phyloP scores from a whole-genome alignment of 2,329 filamentous ascomycete species.

The Nemania serpens region DNA sequence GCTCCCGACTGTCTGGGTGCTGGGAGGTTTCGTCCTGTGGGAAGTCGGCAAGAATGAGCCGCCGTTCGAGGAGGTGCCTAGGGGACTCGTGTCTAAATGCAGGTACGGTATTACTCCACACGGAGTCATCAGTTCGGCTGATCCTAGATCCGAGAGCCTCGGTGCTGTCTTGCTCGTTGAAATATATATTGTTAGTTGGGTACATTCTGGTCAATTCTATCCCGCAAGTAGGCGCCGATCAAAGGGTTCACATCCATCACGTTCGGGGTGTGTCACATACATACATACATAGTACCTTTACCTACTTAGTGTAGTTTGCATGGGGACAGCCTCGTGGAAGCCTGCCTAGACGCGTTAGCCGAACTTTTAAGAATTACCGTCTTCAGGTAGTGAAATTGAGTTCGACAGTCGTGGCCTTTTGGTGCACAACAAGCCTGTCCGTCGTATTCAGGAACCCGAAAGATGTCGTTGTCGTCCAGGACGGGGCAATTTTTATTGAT shows the following conservation, averaged over 20 bases:
- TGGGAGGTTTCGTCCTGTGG: conserved; percentile 3
- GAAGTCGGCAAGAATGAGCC: conserved; percentile 16
- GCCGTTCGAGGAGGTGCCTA: conserved; percentile 3
- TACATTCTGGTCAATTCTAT: neutral
- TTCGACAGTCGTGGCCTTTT: neutral
- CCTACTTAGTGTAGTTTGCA: neutral
- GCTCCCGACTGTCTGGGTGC: conserved; percentile 19
- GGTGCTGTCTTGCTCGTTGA: too few species aligned
- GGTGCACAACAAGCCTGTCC: too few species aligned
- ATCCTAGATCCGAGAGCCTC: neutral
- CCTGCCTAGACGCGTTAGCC: conserved; percentile 1
- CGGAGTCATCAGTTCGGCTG: conserved; percentile 1
- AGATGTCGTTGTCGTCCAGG: neutral
- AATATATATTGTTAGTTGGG: neutral
- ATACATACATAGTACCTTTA: too few species aligned
- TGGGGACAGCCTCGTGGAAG: conserved; percentile 4
- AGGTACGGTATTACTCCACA: conserved; percentile 24
- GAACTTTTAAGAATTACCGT: neutral
- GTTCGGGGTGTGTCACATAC: neutral
- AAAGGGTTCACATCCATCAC: neutral
- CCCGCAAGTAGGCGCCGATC: neutral
- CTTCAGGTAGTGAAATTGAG: neutral
- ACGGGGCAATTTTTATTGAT: neutral
- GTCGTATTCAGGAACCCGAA: conserved; percentile 9
- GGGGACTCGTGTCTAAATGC: conserved; percentile 15